Evolutionary conservation across 805 yeast genomes (phyloP).

Genomic region (Candida anglica): DNA sequence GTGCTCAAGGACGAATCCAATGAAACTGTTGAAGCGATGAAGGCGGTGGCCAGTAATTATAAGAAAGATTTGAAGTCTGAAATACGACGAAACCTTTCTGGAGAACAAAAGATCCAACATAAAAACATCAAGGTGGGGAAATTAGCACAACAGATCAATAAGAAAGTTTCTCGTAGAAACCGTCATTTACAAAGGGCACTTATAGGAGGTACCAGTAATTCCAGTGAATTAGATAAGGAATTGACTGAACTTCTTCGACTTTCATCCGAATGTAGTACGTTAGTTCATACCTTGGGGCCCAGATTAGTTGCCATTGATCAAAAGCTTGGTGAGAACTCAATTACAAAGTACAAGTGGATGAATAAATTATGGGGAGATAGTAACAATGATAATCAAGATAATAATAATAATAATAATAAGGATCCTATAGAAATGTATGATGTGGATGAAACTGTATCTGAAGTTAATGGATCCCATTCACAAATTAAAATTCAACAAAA

Average conservation of each 20-base stretch:
- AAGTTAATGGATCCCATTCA: neutral
- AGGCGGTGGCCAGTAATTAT: slow-evolving; percentile 25
- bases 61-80: slow-evolving; percentile 34
- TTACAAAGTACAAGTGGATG: neutral
- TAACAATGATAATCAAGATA: neutral
- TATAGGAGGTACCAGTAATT: too few relatives aligned
- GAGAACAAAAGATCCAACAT: slow-evolving; percentile 38
- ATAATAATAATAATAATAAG: neutral
- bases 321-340: slow-evolving; percentile 3
- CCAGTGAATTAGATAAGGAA: slow-evolving; percentile 7
- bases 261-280: slow-evolving; percentile 1
- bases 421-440: neutral
- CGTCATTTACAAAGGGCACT: slow-evolving; percentile 9
- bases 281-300: slow-evolving; percentile 3
- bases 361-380: slow-evolving; percentile 1
- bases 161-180: slow-evolving; percentile 8
- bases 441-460: neutral
- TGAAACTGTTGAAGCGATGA: slow-evolving; percentile 23
- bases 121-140: slow-evolving; percentile 35
- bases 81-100: slow-evolving; percentile 26
- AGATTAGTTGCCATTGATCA: slow-evolving; percentile 8
- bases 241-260: slow-evolving; percentile 6
- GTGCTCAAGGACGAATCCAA: slow-evolving; percentile 23
- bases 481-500: neutral
- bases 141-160: slow-evolving; percentile 17